Evolutionary conservation across 2,329 filamentous ascomycete genomes (phyloP), one percentile per base, ranked within the genome.

Genomic region (Phialophora chinensis): DNA sequence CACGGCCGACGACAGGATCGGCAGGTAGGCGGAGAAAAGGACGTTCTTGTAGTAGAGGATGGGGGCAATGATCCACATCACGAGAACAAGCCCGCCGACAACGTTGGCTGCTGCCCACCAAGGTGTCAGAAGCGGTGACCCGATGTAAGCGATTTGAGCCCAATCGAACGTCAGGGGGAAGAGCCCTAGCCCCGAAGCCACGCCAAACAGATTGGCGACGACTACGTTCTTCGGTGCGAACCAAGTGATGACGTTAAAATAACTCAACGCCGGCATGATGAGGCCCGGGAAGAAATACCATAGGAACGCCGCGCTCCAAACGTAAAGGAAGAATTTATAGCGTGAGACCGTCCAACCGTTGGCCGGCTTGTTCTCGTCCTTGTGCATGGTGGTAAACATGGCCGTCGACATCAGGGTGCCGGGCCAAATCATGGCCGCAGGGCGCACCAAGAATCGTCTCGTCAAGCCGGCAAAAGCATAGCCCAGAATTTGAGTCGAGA

Each of bases 381-480:
- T 93, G 78, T 96, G 92, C 58, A 96, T 83, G 0, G 91, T 94
- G 3, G 88, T 90, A 73, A 96, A 95, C 91, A 96, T 93, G 73
- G 92, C 90, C 0, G 91, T 92, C 23, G 92, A 94, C 84, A 94
- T 93, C 58, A 96, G 82, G 0, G 92, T 96, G 25, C 90, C 90
- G 0, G 92, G 92, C 92, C 92, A 96, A 56, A 96, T 92, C 90
- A 96, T 96, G 66, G 91, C 91, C 68, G 90, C 91, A 0, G 92
- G 92, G 29, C 91, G 87, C 31, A 96, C 92, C 4, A 96, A 84
- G 75, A 93, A 95, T 58, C 91, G 87, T 65, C 92, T 85, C 1
- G 91, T 91, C 52, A 96, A 82, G 1, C 92, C 92, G 58, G 92
- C 92, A 75, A 96, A 92, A 2, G 92, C 89, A 76, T 96, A 96